Conservation (phyloP, 2,329 filamentous ascomycete genomes). For the Colletotrichum siamense region DNA sequence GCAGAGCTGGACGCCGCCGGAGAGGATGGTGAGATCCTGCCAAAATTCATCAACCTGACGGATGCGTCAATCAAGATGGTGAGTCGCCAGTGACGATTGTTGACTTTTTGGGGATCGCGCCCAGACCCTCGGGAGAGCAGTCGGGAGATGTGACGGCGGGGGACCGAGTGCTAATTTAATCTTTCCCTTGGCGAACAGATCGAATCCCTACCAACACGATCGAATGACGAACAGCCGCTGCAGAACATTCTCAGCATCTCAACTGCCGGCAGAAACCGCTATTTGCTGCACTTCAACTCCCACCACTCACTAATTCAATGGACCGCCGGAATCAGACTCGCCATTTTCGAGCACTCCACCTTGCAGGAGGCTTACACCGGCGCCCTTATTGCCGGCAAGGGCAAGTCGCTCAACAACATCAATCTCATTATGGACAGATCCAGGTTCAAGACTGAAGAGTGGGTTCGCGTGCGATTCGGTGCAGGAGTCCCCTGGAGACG, state of each 20-base stretch:
- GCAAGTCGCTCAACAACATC: slow-evolving; percentile 88
- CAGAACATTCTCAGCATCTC: slow-evolving; percentile 96
- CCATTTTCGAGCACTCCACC: slow-evolving; percentile 93
- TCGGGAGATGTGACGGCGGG: not conserved
- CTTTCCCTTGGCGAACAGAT: slow-evolving; percentile 59
- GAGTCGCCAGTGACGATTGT: slow-evolving; percentile 29
- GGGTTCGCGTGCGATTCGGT: slow-evolving; percentile 94
- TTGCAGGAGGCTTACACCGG: slow-evolving; percentile 97
- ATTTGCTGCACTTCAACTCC: slow-evolving; percentile 95
- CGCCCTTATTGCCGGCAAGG: slow-evolving; percentile 93
- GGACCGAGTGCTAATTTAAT: slow-evolving; percentile 13
- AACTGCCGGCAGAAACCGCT: slow-evolving; percentile 93
- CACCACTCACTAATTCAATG: slow-evolving; percentile 92
- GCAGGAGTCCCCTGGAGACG: slow-evolving; percentile 95
- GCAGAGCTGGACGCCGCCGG: slow-evolving; percentile 87
- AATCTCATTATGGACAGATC: slow-evolving; percentile 85
- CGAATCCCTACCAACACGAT: slow-evolving; percentile 86
- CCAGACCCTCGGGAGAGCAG: not conserved
- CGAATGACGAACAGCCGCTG: slow-evolving; percentile 76
- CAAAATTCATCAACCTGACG: slow-evolving; percentile 94
- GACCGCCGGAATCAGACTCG: slow-evolving; percentile 91
- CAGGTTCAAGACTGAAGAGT: slow-evolving; percentile 81
- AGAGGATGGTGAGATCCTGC: slow-evolving; percentile 82
- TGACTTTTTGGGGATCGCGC: not conserved
- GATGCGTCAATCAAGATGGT: slow-evolving; percentile 99